Evolutionary conservation across 2,329 filamentous ascomycete genomes (phyloP).

Genomic region (Paecilomyces sp.): DNA sequence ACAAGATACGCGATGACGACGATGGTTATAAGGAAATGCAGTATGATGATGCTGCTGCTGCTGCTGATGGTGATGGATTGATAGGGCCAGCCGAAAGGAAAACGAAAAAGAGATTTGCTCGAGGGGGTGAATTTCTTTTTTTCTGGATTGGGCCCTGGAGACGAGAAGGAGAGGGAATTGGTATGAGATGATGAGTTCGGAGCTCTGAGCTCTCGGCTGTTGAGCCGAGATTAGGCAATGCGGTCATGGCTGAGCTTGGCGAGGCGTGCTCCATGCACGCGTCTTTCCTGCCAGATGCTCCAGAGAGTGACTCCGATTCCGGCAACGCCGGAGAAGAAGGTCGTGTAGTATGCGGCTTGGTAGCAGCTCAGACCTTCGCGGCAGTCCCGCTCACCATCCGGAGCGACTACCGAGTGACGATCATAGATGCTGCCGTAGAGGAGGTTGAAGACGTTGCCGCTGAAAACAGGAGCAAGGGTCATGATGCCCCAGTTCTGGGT

Average conservation of each 20-base stretch:
- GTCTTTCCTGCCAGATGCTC: slow-evolving; percentile 35
- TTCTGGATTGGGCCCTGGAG: too few species aligned
- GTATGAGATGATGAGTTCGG: background rate
- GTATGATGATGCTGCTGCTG: too few species aligned
- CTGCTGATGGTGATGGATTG: too few species aligned
- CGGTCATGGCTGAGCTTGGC: slow-evolving; percentile 24
- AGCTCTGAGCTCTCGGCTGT: background rate
- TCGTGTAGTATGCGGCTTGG: slow-evolving; percentile 70
- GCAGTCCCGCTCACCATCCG: slow-evolving; percentile 66
- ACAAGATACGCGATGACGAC: too few species aligned
- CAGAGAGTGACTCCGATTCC: slow-evolving; percentile 64
- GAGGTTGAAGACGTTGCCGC: slow-evolving; percentile 86
- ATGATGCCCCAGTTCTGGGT: slow-evolving; percentile 96
- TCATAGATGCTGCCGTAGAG: slow-evolving; percentile 85
- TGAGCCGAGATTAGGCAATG: slow-evolving; percentile 16
- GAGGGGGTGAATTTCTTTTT: too few species aligned
- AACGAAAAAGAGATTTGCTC: too few species aligned
- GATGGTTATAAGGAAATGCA: too few species aligned
- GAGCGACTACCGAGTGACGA: slow-evolving; percentile 61
- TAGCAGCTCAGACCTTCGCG: slow-evolving; percentile 75
- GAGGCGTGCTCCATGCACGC: slow-evolving; percentile 15
- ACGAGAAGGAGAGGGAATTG: too few species aligned
- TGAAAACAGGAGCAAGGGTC: slow-evolving; percentile 80
- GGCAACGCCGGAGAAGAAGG: slow-evolving; percentile 61
- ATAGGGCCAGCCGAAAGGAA: too few species aligned